Evolutionary conservation across 2,329 filamentous ascomycete species (phyloP), one percentile per base, ranked within the genome.

Genomic region (Emergomyces africanus): DNA sequence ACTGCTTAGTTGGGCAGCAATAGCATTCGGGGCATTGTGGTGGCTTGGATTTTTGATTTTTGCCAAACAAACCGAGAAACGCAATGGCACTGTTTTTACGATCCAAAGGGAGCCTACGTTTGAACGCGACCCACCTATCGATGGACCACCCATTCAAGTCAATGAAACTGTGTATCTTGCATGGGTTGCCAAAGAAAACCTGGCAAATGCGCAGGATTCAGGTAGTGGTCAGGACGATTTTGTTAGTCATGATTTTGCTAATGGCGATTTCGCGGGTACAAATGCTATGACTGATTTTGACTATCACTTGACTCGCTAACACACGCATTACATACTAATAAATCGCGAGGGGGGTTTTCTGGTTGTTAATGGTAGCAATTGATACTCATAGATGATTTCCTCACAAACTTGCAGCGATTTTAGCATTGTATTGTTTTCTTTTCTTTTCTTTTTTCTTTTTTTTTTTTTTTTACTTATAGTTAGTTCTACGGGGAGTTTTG

Each of bases 151-250:
- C 18, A 37, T 57, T 6, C 55, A 57, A 30, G 30, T 57, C 30
- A 50, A 57, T 25, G 55, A 57, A 44, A 57, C 55, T 12, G 55
- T 57, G 30, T 57, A 57, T 57, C 30, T 57, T 35, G 41, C 42
- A 3, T 57, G 55, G 55, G 55, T 57, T 18, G 42, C 55, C 5
- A 57, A 57, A 20, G 55, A 57, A 28, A 57, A 49, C 12, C n/a
- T 57, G 14, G 3, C 55, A 46, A 23, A 25, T n/a, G 6, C 1
- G 20, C 54, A 44, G 23, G 54, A 44, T 23, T 35, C 50, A 39
- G 30, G 5, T 20, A 23, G 28, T 48, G 30, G 18, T 4, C 25
- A 35, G 42, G 55, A 39, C 37, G 55, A 49, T 49, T 49, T 35
- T 49, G 2, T 20, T 8, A 42, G 37, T 15, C 14, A 30, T 42